These are phyloP conservation scores for Fusarium incarnatum DNA, from an alignment of 2,329 filamentous ascomycete genomes.

Conservation along the genomic window DNA sequence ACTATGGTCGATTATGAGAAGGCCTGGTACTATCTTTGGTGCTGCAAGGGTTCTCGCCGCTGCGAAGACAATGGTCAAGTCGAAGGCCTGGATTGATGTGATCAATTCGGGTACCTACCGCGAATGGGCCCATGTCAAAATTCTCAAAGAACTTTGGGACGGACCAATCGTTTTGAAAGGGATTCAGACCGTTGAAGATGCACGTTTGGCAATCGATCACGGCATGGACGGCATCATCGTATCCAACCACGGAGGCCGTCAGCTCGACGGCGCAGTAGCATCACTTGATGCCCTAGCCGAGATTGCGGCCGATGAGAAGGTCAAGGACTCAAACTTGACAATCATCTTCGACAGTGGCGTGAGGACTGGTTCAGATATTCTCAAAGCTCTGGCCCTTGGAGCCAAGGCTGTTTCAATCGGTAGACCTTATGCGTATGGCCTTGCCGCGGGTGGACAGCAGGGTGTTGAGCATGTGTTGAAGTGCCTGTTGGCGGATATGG, in stretches of 20 bases:
- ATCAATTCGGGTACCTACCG: constrained; percentile 58
- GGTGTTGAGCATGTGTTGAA: constrained; percentile 68
- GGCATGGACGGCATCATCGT: constrained; percentile 56
- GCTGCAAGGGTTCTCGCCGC: constrained; percentile 36
- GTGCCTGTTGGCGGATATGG: constrained; percentile 56
- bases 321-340: constrained; percentile 52
- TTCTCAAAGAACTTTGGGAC: constrained; percentile 69
- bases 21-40: constrained; percentile 40
- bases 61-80: constrained; percentile 25
- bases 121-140: constrained; percentile 71
- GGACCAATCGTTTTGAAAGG: constrained; percentile 61
- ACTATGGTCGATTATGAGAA: constrained; percentile 34
- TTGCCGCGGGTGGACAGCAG: constrained; percentile 52
- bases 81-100: constrained; percentile 42
- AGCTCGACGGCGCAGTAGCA: constrained; percentile 54
- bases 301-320: constrained; percentile 66
- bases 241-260: constrained; percentile 58
- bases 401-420: constrained; percentile 59
- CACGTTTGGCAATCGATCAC: constrained; percentile 52
- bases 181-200: constrained; percentile 56
- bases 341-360: constrained; percentile 64
- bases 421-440: constrained; percentile 53
- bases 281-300: constrained; percentile 66
- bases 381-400: constrained; percentile 57
- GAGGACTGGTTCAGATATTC: constrained; percentile 54